Base-by-base conservation (phyloP, 2,329 filamentous ascomycete genomes). In the Calonectria leucothoes region DNA sequence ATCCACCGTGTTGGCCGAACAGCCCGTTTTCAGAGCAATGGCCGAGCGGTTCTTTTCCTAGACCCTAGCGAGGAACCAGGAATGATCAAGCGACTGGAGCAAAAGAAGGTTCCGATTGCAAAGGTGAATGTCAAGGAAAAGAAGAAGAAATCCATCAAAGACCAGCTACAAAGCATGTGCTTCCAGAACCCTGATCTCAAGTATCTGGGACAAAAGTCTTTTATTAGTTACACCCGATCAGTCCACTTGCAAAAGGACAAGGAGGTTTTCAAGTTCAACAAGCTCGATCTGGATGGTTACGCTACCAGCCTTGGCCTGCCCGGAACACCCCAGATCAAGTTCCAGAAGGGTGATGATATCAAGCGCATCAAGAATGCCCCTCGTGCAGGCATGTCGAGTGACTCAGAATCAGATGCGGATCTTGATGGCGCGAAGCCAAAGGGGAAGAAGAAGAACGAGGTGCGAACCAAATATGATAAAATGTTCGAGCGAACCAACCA, bases 401-500 rank as follows among this genome's bases (percentile, higher is more conserved):
- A 90, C 17, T 93, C 92, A 4, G 90, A 89, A 37, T 86, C 85
- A 2, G 89, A 91, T 15, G 86, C 84, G 64, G 91, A 91, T 69
- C 88, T 91, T n/a, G 86, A 84, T 55, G 86, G 82, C 15, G 82
- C 82, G 39, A 89, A 89, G 80, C 87, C 86, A 71, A 87, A 87
- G 77, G 85, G 87, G 74, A 92, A 91, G 83, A 92, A 93, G 85
- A 93, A 94, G 85, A 88, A 89, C 14, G 91, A 92, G 79, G 94
- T 98, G 23, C 91, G 95, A 74, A 99, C 97, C 37, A 98, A 98
- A 84, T 97, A 98, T 83, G 95, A 99, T 84, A 93, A 95, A 79
- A 98, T 99, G 97, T 98, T 98, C 84, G 96, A 98, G 87, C 91
- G 97, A 74, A 94, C 94, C 79, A 99, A 99, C 85, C 96, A 98